These are phyloP conservation scores for Russula virescens DNA, from an alignment of 768 basidiomycete species.

Conservation along the genomic window DNA sequence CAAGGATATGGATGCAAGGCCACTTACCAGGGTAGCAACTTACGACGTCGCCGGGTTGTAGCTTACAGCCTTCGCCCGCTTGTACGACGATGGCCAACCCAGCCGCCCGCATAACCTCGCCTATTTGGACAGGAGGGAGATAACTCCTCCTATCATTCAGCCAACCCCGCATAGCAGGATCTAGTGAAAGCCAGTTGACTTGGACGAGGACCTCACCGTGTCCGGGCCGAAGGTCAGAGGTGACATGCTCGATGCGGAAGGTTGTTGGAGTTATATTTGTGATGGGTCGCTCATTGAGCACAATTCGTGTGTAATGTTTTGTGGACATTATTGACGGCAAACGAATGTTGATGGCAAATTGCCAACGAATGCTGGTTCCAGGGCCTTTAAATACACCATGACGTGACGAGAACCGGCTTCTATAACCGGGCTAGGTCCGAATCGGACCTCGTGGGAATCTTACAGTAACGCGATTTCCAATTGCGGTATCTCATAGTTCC, in stretches of 20 bases:
- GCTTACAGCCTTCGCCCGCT: slow-evolving; percentile 46
- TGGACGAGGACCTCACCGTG: slow-evolving; percentile 60
- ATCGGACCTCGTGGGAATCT: too few species aligned
- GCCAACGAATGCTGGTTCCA: too few species aligned
- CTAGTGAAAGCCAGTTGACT: slow-evolving; percentile 73
- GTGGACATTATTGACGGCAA: slow-evolving; percentile 8
- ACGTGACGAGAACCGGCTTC: background rate
- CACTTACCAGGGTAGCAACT: slow-evolving; percentile 52
- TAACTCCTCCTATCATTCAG: slow-evolving; percentile 69
- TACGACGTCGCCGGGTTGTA: slow-evolving; percentile 67
- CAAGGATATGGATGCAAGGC: background rate
- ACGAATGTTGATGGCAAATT: background rate
- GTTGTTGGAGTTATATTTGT: slow-evolving; percentile 66
- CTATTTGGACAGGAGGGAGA: slow-evolving; percentile 40
- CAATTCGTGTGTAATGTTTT: slow-evolving; percentile 52
- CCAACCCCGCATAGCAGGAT: slow-evolving; percentile 88
- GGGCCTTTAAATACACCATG: background rate
- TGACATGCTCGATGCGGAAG: slow-evolving; percentile 55
- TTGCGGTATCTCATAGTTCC: too few species aligned
- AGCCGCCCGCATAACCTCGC: slow-evolving; percentile 59
- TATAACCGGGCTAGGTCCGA: too few species aligned
- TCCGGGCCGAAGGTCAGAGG: slow-evolving; percentile 50
- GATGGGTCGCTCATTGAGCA: slow-evolving; percentile 69
- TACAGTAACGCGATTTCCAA: too few species aligned
- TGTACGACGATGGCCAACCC: slow-evolving; percentile 64